Base-by-base conservation (phyloP, 1,139 yeast genomes). In the Blastobotrys ciferrii region DNA sequence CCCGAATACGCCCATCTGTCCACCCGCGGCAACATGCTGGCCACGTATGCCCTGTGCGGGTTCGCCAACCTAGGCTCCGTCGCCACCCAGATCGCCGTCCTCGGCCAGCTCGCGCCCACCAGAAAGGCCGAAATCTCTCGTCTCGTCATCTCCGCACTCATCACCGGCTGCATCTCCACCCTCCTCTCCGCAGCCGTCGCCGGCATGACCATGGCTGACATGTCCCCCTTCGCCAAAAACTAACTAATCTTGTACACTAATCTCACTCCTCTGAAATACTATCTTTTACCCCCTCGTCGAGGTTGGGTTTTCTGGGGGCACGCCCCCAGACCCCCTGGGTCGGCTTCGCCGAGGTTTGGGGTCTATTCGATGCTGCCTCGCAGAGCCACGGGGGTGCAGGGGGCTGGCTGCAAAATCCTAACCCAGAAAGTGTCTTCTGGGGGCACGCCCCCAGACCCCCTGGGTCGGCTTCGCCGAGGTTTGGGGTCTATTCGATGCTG, bases 21-120 rank as follows among this genome's bases (percentile, higher is more conserved):
- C 35, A 67, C 71, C 49, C 75, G 86, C 65, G 80, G 80, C 42
- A 73, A 72, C 37, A 71, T 81, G 65, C 71, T 81, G 62, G 82
- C 84, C 25, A 81, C 86, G 28, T 81, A 80, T 57, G 81, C 84
- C 11, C 73, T 80, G 44, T 80, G 85, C 71, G 85, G 86, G 1
- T 81, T 81, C 63, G 77, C 84, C 39, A 81, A 81, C 65, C 69
- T 81, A 52, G 86, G 86, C 32, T 77, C 84, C 3, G 70, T 81
- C 56, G 86, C 84, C 60, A 80, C 81, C 49, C 81, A 81, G 53
- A 68, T 81, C 58, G 85, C 85, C 61, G 85, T 81, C 28, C 72
- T 81, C 56, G 76, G 79, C 55, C 74, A 81, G 48, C 68, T 81
- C 57, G 81, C 84, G 42, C 82, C 82, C 44, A 69, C 71, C 35